Evolutionary conservation across 2,329 filamentous ascomycete species (phyloP), one percentile per base, ranked within the genome.

Genomic region (Exophiala sp.): DNA sequence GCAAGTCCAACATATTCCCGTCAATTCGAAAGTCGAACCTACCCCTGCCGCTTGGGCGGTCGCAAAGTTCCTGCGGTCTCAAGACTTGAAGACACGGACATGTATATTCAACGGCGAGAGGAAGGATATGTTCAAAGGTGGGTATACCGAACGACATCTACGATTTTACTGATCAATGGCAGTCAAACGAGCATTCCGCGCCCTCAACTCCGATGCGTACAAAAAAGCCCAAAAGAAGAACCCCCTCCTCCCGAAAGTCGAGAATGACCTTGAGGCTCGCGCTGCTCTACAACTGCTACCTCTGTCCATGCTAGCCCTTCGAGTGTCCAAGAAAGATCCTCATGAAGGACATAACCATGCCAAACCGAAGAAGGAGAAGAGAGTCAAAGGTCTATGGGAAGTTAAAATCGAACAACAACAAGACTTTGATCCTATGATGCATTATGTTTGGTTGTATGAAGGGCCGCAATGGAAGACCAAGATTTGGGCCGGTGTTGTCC

Each of bases 41-140:
- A 93, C 95, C 62, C 91, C 91, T 32, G 82, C 89, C 63, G 90
- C 89, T 16, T 72, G 97, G 39, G 89, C 90, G 7, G 79, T 98
- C 47, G 94, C 93, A 59, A 85, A 88, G 64, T 98, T 95, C 71
- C 73, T 98, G 52, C 82, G 83, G 60, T 70, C 78, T 51, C 90
- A 96, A 71, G 81, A 93, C 52, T 73, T 98, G 58, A 98, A 98
- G 78, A 78, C 80, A 14, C 79, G 93, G 57, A 96, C 90, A 14
- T 91, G 87, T 67, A 94, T 98, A 58, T 79, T 97, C 58, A 90
- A 96, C 59, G 93, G 93, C 63, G 90, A 96, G 76, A 81, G 93
- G 63, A 97, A 95, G 72, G 91, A 98, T 59, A 94, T 98, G 87
- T 97, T 98, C 71, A 86, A 85, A 77, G 89, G 88, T 91, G 74